A percentile compares a stretch with the other conserved stretches of the same genome.
Evolutionary conservation across 768 basidiomycete genomes (phyloP).

Genomic region (Collybia sordida): DNA sequence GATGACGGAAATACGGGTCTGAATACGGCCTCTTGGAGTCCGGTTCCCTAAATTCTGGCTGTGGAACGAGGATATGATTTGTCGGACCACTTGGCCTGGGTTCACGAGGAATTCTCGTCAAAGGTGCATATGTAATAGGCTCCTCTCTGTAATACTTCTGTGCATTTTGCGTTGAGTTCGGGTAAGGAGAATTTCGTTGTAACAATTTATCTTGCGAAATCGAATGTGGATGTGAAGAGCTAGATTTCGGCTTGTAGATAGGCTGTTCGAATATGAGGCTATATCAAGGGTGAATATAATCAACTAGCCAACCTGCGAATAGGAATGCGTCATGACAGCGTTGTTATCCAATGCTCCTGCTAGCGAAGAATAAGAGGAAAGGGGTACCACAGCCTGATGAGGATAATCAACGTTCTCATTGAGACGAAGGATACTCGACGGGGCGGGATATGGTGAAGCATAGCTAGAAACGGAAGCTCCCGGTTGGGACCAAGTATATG

Average conservation of each 20-base stretch:
- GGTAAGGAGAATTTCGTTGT: no score
- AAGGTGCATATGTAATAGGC: no score
- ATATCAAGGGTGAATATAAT: not conserved
- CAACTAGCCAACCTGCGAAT: constrained; percentile 7
- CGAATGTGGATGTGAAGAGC: not conserved
- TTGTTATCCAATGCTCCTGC: constrained; percentile 14
- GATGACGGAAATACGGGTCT: constrained; percentile 17
- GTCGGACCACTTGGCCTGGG: constrained; percentile 16
- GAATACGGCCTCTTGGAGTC: constrained; percentile 3
- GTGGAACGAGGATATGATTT: constrained; percentile 26
- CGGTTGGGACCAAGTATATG: constrained; percentile 4
- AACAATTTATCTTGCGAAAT: constrained; percentile 10
- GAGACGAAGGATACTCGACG: constrained; percentile 6
- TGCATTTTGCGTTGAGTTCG: constrained; percentile 1
- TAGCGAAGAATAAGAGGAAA: constrained; percentile 19
- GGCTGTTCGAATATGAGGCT: constrained; percentile 10
- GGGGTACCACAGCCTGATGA: constrained; percentile 7
- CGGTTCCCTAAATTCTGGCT: constrained; percentile 18
- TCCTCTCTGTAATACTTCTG: no score
- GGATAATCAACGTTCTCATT: not conserved
- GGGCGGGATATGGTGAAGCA: not conserved
- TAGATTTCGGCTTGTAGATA: constrained; percentile 4
- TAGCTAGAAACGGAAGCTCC: constrained; percentile 1
- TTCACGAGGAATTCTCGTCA: not conserved
- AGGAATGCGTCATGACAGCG: not conserved